These are phyloP conservation scores for Penicillium sp. DNA, from an alignment of 2,329 filamentous ascomycete genomes.

Conservation along the genomic window DNA sequence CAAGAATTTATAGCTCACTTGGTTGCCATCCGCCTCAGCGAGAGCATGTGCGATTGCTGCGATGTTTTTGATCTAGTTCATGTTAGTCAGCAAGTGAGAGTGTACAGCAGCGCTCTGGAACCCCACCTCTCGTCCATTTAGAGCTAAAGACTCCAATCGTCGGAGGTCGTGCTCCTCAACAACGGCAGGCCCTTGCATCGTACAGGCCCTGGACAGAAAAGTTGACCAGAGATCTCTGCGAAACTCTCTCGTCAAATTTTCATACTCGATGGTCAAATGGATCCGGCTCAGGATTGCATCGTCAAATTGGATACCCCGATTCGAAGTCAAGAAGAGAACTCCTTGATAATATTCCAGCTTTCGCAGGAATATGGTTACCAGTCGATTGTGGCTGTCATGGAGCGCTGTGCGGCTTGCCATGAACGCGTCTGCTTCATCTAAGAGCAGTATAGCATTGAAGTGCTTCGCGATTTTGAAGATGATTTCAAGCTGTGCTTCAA, in stretches of 20 bases:
- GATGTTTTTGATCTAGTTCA: conserved; percentile 19
- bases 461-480: conserved; percentile 27
- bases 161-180: too few relatives aligned
- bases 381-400: conserved; percentile 28
- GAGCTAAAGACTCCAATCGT: too few relatives aligned
- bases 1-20: conserved; percentile 14
- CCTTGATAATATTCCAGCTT: conserved; percentile 41
- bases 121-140: too few relatives aligned
- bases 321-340: conserved; percentile 42
- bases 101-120: too few relatives aligned
- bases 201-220: conserved; percentile 16
- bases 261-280: conserved; percentile 31
- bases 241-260: conserved; percentile 23
- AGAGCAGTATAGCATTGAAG: conserved; percentile 15
- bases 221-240: conserved; percentile 32
- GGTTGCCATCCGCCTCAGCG: conserved; percentile 6
- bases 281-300: conserved; percentile 37
- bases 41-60: conserved; percentile 16
- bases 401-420: conserved; percentile 17
- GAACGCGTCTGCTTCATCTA: conserved; percentile 39
- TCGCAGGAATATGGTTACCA: conserved; percentile 38
- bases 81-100: conserved; percentile 2
- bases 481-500: conserved; percentile 34
- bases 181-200: conserved; percentile 11
- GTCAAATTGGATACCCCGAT: conserved; percentile 37